phyloP scores from a whole-genome alignment of 176 grass and related monocot species.

The Oryza meridionalis region DNA sequence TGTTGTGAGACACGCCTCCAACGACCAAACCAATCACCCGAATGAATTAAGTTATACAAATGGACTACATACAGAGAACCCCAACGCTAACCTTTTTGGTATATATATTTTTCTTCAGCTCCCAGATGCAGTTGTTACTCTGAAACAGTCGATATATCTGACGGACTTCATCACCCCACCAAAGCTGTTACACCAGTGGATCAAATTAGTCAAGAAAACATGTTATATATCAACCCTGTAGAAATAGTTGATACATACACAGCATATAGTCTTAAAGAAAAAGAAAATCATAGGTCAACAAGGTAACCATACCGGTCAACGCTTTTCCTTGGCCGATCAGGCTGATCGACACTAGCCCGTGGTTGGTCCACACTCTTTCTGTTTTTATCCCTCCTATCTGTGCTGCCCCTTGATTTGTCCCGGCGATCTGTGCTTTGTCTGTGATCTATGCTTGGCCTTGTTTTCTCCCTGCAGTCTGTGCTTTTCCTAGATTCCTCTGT shows the following conservation, averaged over 20 bases:
- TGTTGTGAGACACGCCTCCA: constrained; percentile 37
- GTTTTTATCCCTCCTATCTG: constrained; percentile 74
- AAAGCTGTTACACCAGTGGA: constrained; percentile 57
- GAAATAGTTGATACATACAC: background rate
- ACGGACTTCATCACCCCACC: constrained; percentile 98
- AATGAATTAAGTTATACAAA: constrained; percentile 66
- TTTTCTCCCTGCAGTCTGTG: constrained; percentile 62
- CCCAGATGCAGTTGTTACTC: constrained; percentile 71
- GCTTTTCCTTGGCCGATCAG: constrained; percentile 91
- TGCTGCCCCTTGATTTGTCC: constrained; percentile 71
- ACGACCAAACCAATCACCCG: constrained; percentile 60
- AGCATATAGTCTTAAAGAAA: constrained; percentile 3
- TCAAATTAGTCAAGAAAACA: constrained; percentile 30
- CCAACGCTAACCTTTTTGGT: constrained; percentile 54
- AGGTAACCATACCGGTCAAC: constrained; percentile 71
- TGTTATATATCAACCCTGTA: background rate
- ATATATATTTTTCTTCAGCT: constrained; percentile 43
- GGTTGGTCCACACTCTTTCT: constrained; percentile 81
- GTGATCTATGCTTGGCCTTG: constrained; percentile 52
- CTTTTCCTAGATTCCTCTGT: constrained; percentile 67
- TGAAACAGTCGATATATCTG: constrained; percentile 92
- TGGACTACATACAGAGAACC: constrained; percentile 55
- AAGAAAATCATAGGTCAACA: constrained; percentile 10
- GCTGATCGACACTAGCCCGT: constrained; percentile 71
- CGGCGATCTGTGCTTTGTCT: constrained; percentile 56